A percentile compares a stretch with the other conserved stretches of the same genome.
These are phyloP conservation scores for Coemansia sp. DNA, from an alignment of 192 early-diverging fungal genomes.

Conservation along the genomic window DNA sequence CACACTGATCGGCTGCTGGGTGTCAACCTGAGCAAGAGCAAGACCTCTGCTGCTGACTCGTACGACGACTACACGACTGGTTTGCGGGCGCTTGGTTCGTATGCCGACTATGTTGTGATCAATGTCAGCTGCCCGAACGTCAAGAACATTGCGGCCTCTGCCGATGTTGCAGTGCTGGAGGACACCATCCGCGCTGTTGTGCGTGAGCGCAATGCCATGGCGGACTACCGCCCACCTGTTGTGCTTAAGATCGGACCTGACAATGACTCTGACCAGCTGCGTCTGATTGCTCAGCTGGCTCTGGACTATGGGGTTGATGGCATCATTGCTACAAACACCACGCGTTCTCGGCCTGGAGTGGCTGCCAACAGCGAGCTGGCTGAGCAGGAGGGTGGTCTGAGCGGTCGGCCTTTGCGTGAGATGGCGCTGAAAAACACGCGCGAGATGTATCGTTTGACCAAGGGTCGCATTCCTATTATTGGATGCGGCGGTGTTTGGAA, in stretches of 20 bases:
- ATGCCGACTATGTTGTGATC: conserved; percentile 86
- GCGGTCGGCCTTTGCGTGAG: conserved; percentile 70
- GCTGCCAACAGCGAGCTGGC: conserved; percentile 50
- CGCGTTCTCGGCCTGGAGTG: conserved; percentile 62
- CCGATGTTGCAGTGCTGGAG: conserved; percentile 69
- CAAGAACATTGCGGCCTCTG: conserved; percentile 70
- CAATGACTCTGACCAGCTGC: conserved; percentile 65
- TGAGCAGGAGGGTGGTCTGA: conserved; percentile 75
- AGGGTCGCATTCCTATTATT: conserved; percentile 72
- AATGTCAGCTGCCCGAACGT: conserved; percentile 91
- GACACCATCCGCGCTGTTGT: conserved; percentile 65
- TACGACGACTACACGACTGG: conserved; percentile 81
- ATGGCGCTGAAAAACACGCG: conserved; percentile 70
- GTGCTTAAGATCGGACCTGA: conserved; percentile 93
- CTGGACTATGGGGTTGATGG: conserved; percentile 72
- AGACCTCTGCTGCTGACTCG: conserved; percentile 62
- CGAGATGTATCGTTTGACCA: conserved; percentile 71
- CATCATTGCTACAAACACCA: conserved; percentile 88
- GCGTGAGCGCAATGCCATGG: conserved; percentile 44
- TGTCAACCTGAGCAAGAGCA: conserved; percentile 89
- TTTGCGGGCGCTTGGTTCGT: conserved; percentile 64
- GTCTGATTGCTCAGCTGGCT: conserved; percentile 76
- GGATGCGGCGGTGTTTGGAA: conserved; percentile 83
- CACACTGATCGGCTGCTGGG: conserved; percentile 62
- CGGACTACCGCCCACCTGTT: conserved; percentile 62